Percentiles rank a stretch among this genome's conserved stretches.
Conservation (phyloP, 1,139 yeast species). For the Starmera stellimalicola region DNA sequence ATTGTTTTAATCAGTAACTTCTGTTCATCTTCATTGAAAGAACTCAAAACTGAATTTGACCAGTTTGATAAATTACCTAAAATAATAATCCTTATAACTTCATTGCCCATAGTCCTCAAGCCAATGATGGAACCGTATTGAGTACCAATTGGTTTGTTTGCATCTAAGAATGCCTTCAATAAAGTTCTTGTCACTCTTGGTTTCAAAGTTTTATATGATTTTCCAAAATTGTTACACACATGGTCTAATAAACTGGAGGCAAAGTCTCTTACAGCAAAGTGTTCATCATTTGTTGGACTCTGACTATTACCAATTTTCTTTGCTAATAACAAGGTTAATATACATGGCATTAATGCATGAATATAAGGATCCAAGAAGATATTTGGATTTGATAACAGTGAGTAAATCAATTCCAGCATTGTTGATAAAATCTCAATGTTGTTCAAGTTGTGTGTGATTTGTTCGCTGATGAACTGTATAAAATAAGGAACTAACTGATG, state of each 20-base stretch:
- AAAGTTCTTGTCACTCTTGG: slow-evolving; percentile 93
- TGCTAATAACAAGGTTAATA: slow-evolving; percentile 80
- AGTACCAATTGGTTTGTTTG: slow-evolving; percentile 69
- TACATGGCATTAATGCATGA: slow-evolving; percentile 93
- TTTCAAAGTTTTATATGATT: slow-evolving; percentile 79
- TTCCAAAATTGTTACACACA: slow-evolving; percentile 71
- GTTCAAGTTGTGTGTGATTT: slow-evolving; percentile 79
- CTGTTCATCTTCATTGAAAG: slow-evolving; percentile 30
- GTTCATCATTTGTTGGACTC: slow-evolving; percentile 21
- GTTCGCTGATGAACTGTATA: slow-evolving; percentile 93
- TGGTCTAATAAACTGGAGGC: slow-evolving; percentile 79
- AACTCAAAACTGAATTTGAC: slow-evolving; percentile 47
- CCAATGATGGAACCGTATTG: slow-evolving; percentile 91
- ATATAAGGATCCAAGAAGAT: slow-evolving; percentile 92
- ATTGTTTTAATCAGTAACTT: slow-evolving; percentile 38
- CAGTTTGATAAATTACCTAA: slow-evolving; percentile 81
- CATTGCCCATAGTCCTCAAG: slow-evolving; percentile 73
- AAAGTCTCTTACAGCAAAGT: slow-evolving; percentile 66
- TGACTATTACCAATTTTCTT: slow-evolving; percentile 65
- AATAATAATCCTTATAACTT: slow-evolving; percentile 76
- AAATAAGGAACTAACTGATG: slow-evolving; percentile 96
- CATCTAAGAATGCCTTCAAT: slow-evolving; percentile 80
- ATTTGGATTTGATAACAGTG: slow-evolving; percentile 75
- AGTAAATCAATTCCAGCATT: slow-evolving; percentile 83
- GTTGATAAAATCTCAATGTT: slow-evolving; percentile 69